A percentile compares a stretch with the other conserved stretches of the same genome.
phyloP scores from a whole-genome alignment of 441 rosid genomes.

The Erysimum cheiri region DNA sequence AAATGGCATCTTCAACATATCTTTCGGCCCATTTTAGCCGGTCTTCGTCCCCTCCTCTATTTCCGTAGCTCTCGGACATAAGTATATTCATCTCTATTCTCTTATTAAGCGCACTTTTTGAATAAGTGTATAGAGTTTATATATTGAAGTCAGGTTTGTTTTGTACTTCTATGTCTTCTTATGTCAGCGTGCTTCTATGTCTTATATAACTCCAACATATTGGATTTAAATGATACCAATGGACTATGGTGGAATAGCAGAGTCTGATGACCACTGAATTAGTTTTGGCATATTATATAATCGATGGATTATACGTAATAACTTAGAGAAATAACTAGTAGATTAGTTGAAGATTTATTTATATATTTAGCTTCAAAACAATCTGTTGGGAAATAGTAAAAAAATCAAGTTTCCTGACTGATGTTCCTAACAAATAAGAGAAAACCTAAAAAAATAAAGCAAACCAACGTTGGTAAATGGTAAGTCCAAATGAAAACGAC shows the following conservation, averaged over 20 bases:
- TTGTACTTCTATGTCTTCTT: conserved; percentile 27
- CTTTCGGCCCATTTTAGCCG: conserved; percentile 34
- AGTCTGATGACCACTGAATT: neutral
- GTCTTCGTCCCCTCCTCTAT: conserved; percentile 25
- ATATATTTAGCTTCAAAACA: neutral
- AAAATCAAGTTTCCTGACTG: neutral
- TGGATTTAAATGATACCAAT: conserved; percentile 30
- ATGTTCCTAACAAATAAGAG: neutral
- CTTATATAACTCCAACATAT: conserved; percentile 25
- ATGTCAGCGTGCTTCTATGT: conserved; percentile 32
- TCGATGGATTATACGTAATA: neutral
- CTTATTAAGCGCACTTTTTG: conserved; percentile 27
- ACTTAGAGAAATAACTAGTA: neutral
- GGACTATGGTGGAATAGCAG: conserved; percentile 19
- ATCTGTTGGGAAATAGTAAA: neutral
- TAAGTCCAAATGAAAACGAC: neutral
- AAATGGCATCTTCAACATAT: conserved; percentile 35
- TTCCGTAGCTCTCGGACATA: conserved; percentile 21
- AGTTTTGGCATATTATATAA: conserved; percentile 6
- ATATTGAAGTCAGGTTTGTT: conserved; percentile 31
- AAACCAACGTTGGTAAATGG: neutral
- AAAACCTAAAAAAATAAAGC: neutral
- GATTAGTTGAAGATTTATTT: neutral
- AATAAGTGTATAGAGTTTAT: conserved; percentile 36
- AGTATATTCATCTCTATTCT: neutral